Percentiles rank a stretch among this genome's conserved stretches.
These are phyloP conservation scores for Fusarium beomiforme DNA, from an alignment of 2,329 filamentous ascomycete species.

Conservation along the genomic window DNA sequence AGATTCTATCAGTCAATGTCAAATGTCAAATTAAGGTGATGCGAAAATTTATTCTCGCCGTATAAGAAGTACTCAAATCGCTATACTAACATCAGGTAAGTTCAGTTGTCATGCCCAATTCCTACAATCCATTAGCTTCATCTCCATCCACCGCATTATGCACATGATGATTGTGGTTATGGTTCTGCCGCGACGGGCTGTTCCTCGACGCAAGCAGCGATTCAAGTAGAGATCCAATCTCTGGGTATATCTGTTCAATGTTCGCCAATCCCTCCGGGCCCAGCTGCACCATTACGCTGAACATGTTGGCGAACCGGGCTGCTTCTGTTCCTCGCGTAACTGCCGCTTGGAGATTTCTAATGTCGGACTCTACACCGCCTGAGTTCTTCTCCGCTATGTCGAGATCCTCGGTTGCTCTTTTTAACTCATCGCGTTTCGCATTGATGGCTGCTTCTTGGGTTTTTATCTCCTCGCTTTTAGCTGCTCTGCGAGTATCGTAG, in stretches of 20 bases:
- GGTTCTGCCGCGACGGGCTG: constrained; percentile 12
- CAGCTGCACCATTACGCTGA: constrained; percentile 41
- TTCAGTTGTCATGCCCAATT: background rate
- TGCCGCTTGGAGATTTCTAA: constrained; percentile 37
- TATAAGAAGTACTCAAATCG: constrained; percentile 14
- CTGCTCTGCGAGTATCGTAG: constrained; percentile 39
- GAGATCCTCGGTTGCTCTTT: constrained; percentile 29
- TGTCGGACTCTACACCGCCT: constrained; percentile 34
- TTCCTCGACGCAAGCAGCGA: constrained; percentile 37
- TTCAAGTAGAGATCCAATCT: constrained; percentile 43
- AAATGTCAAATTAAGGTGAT: background rate
- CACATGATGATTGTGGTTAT: constrained; percentile 21
- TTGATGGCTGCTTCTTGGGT: constrained; percentile 36
- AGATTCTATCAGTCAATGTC: background rate
- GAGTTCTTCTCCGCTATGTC: constrained; percentile 33
- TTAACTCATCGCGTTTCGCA: constrained; percentile 32
- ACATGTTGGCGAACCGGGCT: constrained; percentile 40
- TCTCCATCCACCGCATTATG: constrained; percentile 26
- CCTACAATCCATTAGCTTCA: constrained; percentile 31
- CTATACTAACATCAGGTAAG: constrained; percentile 1
- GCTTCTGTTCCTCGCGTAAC: constrained; percentile 40
- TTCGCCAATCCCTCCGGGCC: constrained; percentile 40
- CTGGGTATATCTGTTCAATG: constrained; percentile 45
- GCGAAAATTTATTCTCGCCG: constrained; percentile 16
- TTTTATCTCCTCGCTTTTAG: constrained; percentile 42